Evolutionary conservation across 192 early-diverging fungal genomes (phyloP).

Genomic region (Funneliformis mosseae): DNA sequence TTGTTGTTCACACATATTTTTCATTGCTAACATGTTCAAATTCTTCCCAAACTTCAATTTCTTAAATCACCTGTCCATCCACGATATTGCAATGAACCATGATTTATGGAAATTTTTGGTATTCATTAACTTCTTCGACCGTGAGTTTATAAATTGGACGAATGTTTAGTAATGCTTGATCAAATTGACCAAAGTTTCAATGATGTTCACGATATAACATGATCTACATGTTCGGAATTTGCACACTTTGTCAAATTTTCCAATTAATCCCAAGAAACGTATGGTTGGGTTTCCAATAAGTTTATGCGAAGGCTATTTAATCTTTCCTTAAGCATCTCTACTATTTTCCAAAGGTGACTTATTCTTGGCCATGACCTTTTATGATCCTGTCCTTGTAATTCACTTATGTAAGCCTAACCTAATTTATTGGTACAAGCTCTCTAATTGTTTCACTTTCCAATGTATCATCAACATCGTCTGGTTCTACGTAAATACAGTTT

Average conservation of each 20-base stretch:
- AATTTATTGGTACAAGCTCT: not conserved
- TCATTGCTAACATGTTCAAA: too few relatives aligned
- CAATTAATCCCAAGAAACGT: not conserved
- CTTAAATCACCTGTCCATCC: not conserved
- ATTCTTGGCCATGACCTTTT: not conserved
- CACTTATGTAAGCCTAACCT: not conserved
- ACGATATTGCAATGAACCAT: not conserved
- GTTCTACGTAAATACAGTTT: not conserved
- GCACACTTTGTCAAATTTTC: not conserved
- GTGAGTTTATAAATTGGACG: not conserved
- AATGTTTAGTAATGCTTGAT: not conserved
- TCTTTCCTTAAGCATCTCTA: not conserved
- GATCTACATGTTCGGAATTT: not conserved
- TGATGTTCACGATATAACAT: not conserved
- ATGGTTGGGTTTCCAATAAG: not conserved
- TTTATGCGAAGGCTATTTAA: not conserved
- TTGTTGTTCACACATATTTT: not conserved
- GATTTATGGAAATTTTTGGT: not conserved
- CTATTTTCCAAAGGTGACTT: not conserved
- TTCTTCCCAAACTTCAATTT: not conserved
- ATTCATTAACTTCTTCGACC: not conserved
- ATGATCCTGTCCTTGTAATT: not conserved
- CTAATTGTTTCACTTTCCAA: not conserved
- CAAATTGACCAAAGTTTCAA: conserved; percentile 2
- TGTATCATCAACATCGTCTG: not conserved